A percentile compares a stretch with the other conserved stretches of the same genome.
Conservation (phyloP, 2,329 filamentous ascomycete species). For the Aspergillus melleus region DNA sequence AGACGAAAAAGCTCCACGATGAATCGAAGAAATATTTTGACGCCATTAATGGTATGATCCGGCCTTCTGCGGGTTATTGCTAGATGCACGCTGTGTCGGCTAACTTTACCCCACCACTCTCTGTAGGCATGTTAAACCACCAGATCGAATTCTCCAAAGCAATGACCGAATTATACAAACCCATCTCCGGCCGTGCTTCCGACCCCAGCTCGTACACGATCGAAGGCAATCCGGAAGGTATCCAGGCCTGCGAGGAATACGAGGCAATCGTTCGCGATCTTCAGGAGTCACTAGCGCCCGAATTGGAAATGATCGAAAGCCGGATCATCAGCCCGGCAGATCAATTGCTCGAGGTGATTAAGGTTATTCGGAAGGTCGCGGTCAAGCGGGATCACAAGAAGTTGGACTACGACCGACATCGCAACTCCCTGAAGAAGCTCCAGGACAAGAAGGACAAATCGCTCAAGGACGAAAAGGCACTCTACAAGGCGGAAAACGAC, state of each 20-base stretch:
- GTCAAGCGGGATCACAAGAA: slow-evolving; percentile 96
- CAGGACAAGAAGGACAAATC: slow-evolving; percentile 97
- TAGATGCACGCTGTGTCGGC: not conserved
- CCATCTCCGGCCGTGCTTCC: slow-evolving; percentile 92
- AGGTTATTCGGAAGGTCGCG: slow-evolving; percentile 85
- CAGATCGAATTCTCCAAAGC: slow-evolving; percentile 98
- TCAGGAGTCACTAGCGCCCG: slow-evolving; percentile 81
- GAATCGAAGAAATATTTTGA: slow-evolving; percentile 97
- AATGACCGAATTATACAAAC: slow-evolving; percentile 95
- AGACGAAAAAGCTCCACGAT: slow-evolving; percentile 96
- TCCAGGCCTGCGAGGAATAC: slow-evolving; percentile 94
- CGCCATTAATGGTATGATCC: slow-evolving; percentile 74
- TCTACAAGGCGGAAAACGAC: slow-evolving; percentile 93
- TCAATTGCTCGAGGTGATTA: slow-evolving; percentile 91
- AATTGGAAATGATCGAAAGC: slow-evolving; percentile 95
- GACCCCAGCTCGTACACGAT: slow-evolving; percentile 81
- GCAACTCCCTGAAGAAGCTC: slow-evolving; percentile 81
- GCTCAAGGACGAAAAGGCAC: slow-evolving; percentile 93
- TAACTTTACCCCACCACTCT: not conserved
- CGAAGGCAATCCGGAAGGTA: slow-evolving; percentile 89
- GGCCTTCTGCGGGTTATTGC: not conserved
- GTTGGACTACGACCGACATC: slow-evolving; percentile 90
- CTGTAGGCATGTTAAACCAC: slow-evolving; percentile 80
- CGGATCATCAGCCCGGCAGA: slow-evolving; percentile 89
- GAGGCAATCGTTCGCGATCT: slow-evolving; percentile 86